Evolutionary conservation across 129 eudicot species (phyloP).

Genomic region (Apium graveolens): DNA sequence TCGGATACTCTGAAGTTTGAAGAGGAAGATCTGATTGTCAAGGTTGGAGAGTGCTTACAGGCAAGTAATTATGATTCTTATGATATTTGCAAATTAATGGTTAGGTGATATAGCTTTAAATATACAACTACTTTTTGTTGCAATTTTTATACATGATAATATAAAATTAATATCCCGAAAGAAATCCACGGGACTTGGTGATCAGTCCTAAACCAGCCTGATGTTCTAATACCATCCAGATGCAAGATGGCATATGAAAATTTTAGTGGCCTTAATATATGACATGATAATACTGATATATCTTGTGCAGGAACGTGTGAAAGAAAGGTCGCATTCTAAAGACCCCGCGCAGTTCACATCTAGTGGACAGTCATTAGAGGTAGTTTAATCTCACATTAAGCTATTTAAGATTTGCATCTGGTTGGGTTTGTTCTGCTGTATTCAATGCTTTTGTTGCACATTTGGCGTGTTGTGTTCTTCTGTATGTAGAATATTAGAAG

Average conservation of each 20-base stretch:
- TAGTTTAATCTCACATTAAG: conserved; percentile 18
- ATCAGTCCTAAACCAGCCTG: neutral
- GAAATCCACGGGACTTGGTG: neutral
- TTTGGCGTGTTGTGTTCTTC: neutral
- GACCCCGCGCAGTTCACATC: conserved; percentile 44
- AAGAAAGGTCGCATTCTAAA: conserved; percentile 55
- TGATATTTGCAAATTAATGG: neutral
- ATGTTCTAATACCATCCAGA: neutral
- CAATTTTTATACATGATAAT: neutral
- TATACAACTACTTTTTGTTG: neutral
- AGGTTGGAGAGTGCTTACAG: conserved; percentile 86
- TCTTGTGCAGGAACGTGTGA: conserved; percentile 64
- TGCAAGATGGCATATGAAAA: neutral
- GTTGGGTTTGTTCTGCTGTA: neutral
- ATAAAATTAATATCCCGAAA: neutral
- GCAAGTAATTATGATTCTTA: conserved; percentile 36
- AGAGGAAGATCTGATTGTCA: conserved; percentile 74
- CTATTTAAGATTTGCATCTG: conserved; percentile 4
- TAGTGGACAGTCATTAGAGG: conserved; percentile 52
- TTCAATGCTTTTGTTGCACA: conserved; percentile 4
- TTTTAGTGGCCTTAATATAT: neutral
- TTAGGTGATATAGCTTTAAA: neutral
- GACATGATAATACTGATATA: neutral
- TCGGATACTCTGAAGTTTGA: conserved; percentile 52
- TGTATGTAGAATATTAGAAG: conserved; percentile 35